A percentile compares a stretch with the other conserved stretches of the same genome.
These are phyloP conservation scores for Trichoderma afroharzianum DNA, from an alignment of 2,329 filamentous ascomycete species.

Conservation along the genomic window DNA sequence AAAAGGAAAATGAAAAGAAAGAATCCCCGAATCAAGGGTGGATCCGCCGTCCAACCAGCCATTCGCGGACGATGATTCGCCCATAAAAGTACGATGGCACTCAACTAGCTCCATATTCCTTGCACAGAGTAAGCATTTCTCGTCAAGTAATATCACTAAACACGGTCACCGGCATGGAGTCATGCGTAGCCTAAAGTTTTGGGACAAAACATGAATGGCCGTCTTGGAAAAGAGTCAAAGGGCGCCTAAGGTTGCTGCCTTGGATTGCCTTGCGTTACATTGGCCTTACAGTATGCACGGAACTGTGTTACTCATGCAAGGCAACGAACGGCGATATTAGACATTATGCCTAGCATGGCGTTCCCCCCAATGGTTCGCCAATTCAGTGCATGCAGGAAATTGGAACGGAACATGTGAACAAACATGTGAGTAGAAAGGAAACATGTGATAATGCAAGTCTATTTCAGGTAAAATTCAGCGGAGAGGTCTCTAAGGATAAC, in stretches of 20 bases:
- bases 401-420: not conserved
- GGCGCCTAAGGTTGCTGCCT: not conserved
- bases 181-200: not conserved
- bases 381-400: not conserved
- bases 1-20: not conserved
- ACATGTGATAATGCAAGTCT: not conserved
- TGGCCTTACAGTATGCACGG: not conserved
- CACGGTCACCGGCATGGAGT: not conserved
- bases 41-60: not conserved
- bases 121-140: not conserved
- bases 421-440: not conserved
- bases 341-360: not conserved
- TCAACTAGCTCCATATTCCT: not conserved
- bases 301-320: constrained; percentile 10
- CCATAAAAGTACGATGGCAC: not conserved
- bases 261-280: not conserved
- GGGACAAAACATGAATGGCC: not conserved
- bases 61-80: not conserved
- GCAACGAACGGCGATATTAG: not conserved
- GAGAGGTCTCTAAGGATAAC: not conserved
- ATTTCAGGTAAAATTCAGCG: not conserved
- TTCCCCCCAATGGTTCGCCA: not conserved
- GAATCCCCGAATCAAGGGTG: not conserved
- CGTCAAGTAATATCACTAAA: not conserved
- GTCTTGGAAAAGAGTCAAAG: not conserved